Evolutionary conservation across 148 eudicot species (phyloP), one percentile per base, ranked within the genome.

Genomic region (Heliamphora exappendiculata): DNA sequence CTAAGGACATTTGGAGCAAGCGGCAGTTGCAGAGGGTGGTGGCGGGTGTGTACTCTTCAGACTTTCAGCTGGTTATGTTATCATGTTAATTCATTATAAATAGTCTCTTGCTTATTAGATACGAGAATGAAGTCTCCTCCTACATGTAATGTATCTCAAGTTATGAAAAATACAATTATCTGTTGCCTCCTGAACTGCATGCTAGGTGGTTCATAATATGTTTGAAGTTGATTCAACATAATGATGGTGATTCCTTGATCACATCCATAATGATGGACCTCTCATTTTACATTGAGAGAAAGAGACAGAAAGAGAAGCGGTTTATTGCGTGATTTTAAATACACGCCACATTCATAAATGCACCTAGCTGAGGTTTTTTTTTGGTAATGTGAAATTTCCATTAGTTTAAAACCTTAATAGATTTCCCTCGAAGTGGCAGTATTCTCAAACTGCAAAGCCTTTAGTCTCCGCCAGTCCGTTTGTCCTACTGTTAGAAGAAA

Each of bases 41-140:
- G 41, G 67, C n/a, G n/a, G 66, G 28, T 60, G 36, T 29, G 37
- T 60, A 16, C 17, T 60, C 67, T 62, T 33, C 41, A 31, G 66
- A 62, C 41, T n/a, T n/a, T 62, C 39, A 4, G 67, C 67, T 62
- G 67, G 39, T 62, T 5, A 7, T 62, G 33, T 31, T 31, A 14
- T 62, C 33, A 29, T 62, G 67, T 62, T n/a, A n/a, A 33, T n/a
- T 62, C 37, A 62, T 62, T 16, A 62, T 62, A 62, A 33, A 62
- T 33, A 14, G 67, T 62, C 67, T 31, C 41, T 39, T 62, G n/a
- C 67, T 14, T 29, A 62, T 33, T 62, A 33, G 67, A 33, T 62
- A 33, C 67, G 33, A 6, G 29, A 62, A 62, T 8, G 33, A 62
- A 60, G 41, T 31, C 34, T 62, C n/a, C 34, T 62, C n/a, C 41